Base-by-base conservation (phyloP, 2,329 filamentous ascomycete species). In the Tolypocladium amazonense region DNA sequence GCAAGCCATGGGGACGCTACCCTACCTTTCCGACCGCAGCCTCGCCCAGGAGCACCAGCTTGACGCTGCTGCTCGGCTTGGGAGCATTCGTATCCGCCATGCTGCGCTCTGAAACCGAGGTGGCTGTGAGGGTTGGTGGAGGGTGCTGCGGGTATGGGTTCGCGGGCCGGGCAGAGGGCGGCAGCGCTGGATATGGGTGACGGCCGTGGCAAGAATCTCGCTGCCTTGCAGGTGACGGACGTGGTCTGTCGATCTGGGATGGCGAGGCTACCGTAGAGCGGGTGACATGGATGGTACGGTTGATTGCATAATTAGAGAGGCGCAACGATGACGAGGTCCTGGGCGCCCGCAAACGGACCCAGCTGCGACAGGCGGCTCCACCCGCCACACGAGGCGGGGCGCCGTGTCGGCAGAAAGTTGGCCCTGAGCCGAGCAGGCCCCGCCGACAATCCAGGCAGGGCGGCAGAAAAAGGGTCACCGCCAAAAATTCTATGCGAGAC, bases 31-130 rank as follows among this genome's bases (percentile, higher is more conserved):
- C 94, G 60, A 99, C 94, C 62, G 94, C 94, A 64, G 94, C 94
- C 79, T 99, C 94, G 67, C 94, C 94, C 61, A 99, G 87, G 72
- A 99, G 85, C 65, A 99, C 94, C 68, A 99, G 88, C 88, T 99
- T 99, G 75, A 99, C 94, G 80, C 94, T 99, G 86, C 92, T 97
- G 82, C 92, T 97, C 64, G 94, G 94, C 81, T 97, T 99, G 62
- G 91, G 89, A 72, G 83, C 80, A 67, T 84, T 85, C 72, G 68
- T 68, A 63, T 77, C 75, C 62, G 75, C 72, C 75, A 77, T 77
- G n/a, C 35, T 45, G 41, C 37, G 50, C 30, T 23, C 4, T 35
- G 20, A 12, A 18, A 23, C 4, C 30, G 50, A 20, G 4, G 11
- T 20, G 33, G 11, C 45, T 33, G 41, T 4, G 35, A 23, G 54